Evolutionary conservation across 2,329 filamentous ascomycete species (phyloP).

Genomic region (Fusarium miscanthi): DNA sequence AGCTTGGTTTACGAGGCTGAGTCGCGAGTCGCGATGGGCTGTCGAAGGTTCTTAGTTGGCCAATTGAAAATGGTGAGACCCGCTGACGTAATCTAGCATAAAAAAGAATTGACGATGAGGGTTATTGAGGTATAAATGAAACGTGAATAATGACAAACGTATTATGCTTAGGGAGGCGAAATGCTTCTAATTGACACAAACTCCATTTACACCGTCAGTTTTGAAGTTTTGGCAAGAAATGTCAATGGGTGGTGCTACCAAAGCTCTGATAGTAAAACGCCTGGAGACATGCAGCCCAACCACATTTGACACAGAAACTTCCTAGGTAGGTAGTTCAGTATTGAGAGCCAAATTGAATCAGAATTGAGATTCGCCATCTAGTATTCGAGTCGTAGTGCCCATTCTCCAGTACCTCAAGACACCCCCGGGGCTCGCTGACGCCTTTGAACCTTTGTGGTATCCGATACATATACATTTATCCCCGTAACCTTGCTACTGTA

Average conservation of each 20-base stretch:
- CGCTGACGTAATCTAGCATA: conserved; percentile 41
- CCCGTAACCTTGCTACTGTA: conserved; percentile 42
- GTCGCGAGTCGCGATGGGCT: conserved; percentile 39
- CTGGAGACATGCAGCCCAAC: neutral
- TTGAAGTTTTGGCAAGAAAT: neutral
- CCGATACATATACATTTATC: conserved; percentile 46
- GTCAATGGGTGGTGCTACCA: fast-evolving
- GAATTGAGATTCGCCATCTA: conserved; percentile 43
- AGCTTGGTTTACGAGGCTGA: conserved; percentile 38
- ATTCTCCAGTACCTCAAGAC: conserved; percentile 3
- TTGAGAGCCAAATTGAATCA: conserved; percentile 15
- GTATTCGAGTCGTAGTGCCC: conserved; percentile 13
- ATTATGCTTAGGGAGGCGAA: neutral
- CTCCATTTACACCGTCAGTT: neutral
- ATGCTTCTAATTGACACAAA: neutral
- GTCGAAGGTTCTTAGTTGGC: conserved; percentile 20
- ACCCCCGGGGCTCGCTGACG: conserved; percentile 20
- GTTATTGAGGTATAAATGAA: neutral
- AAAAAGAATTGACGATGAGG: neutral
- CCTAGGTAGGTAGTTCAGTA: neutral
- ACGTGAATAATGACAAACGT: neutral
- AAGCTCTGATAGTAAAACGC: neutral
- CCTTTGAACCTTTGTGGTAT: conserved; percentile 36
- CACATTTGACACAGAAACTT: neutral
- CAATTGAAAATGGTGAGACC: conserved; percentile 31